Base-by-base conservation (phyloP, 352 stramenopile species). In the Halophytophthora polymorphica region DNA sequence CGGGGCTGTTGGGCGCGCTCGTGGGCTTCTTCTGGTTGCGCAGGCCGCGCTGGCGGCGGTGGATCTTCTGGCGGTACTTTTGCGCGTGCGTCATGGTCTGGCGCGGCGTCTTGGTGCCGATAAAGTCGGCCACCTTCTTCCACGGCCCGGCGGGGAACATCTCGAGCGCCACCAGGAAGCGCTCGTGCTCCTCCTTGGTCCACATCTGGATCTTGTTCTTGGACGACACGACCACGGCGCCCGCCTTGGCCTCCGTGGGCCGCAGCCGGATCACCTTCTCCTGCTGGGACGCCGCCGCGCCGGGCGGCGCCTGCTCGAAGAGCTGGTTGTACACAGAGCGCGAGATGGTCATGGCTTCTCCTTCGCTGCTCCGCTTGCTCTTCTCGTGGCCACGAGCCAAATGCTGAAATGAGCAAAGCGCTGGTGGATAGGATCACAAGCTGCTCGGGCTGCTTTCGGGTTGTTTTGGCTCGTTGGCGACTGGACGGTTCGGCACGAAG, bases 41-140 rank as follows among this genome's bases (percentile, higher is more conserved):
- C 53, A 92, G 55, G 0, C 78, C 82, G 18, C 78, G 72, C 58
- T 87, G 77, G 39, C 77, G 77, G 6, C 82, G 73, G 53, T 81
- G 71, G 50, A 90, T 89, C 68, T 91, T 91, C 53, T 91, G 81
- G 14, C 81, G 77, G 61, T 91, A 91, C 65, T 91, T 91, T 28
- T 91, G 81, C 37, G 81, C 81, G 50, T 91, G 81, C 0, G 81
- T 91, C 81, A 91, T 91, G 31, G 98, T 98, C 69, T 99, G 97
- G 17, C 95, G 88, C 7, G 93, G 77, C 5, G 83, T 94, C 54
- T 93, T 91, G 10, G 83, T 91, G 46, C 82, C 77, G 39, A 95
- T 88, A 56, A 86, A 77, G 38, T 89, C 82, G 3, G 83, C 77
- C n/a, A 95, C 80, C 25, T 84, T 87, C 66, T 93, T 91, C 84